Percentiles rank a stretch among this genome's conserved stretches.
phyloP scores from a whole-genome alignment of 306 rosid species.

The Vigna hirtella region DNA sequence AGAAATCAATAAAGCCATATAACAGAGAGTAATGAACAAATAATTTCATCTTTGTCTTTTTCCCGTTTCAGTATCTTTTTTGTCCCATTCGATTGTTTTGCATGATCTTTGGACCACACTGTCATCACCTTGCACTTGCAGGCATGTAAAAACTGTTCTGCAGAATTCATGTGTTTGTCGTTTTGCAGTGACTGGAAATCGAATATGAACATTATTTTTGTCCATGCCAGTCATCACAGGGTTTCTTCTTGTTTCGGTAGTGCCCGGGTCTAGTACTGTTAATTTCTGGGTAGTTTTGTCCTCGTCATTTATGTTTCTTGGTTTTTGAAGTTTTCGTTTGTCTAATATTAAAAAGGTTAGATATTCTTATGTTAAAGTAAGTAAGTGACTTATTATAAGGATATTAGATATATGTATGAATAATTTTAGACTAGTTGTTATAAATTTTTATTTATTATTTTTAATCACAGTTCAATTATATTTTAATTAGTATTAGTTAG shows the following conservation, averaged over 20 bases:
- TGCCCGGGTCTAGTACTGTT: no score
- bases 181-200: slow-evolving; percentile 39
- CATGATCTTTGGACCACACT: slow-evolving; percentile 56
- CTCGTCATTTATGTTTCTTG: no score
- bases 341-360: no score
- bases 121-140: slow-evolving; percentile 38
- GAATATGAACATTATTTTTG: slow-evolving; percentile 23
- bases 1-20: slow-evolving; percentile 5
- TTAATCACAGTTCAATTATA: no score
- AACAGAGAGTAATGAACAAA: slow-evolving; percentile 36
- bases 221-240: slow-evolving; percentile 24
- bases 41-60: slow-evolving; percentile 14
- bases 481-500: no score
- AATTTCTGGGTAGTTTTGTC: no score
- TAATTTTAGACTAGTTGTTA: no score
- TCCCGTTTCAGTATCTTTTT: neutral
- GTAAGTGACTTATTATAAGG: no score
- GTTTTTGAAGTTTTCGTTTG: no score
- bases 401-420: no score
- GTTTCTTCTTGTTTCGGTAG: neutral
- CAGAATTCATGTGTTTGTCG: slow-evolving; percentile 48
- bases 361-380: no score
- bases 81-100: slow-evolving; percentile 18
- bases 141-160: slow-evolving; percentile 37
- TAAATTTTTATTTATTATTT: no score